Conservation (phyloP, 2,329 filamentous ascomycete species). For the Apiospora malaysiana region DNA sequence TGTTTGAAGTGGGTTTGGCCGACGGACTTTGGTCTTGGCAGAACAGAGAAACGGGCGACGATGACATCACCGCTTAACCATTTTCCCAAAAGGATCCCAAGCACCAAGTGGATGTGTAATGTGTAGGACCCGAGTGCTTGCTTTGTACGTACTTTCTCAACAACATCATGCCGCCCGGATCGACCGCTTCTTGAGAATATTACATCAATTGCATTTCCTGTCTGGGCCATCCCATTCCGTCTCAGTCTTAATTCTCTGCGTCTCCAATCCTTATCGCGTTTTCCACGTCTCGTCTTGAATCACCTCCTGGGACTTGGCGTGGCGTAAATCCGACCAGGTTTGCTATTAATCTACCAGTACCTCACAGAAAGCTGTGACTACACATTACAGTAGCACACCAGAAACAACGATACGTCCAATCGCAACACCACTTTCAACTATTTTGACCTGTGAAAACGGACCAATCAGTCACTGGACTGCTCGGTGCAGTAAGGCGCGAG, state of each 20-base stretch:
- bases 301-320: not conserved
- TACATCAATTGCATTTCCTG: not conserved
- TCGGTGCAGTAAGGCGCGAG: not conserved
- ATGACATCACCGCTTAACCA: too few relatives aligned
- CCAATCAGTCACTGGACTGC: not conserved
- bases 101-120: not conserved
- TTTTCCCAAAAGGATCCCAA: not conserved
- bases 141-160: not conserved
- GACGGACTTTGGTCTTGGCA: too few relatives aligned
- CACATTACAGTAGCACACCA: not conserved
- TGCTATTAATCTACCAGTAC: not conserved
- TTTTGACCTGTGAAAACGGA: not conserved
- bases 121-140: not conserved
- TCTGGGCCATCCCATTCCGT: not conserved
- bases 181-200: not conserved
- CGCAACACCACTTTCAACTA: not conserved
- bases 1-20: too few relatives aligned
- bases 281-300: not conserved
- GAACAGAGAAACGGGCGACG: too few relatives aligned
- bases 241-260: not conserved
- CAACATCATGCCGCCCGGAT: not conserved
- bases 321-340: constrained; percentile 1
- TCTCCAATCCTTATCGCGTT: not conserved
- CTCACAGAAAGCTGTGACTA: not conserved
- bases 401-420: not conserved